A percentile compares a stretch with the other conserved stretches of the same genome.
Conservation (phyloP, 805 yeast genomes). For the Myxozyma melibiosi region DNA sequence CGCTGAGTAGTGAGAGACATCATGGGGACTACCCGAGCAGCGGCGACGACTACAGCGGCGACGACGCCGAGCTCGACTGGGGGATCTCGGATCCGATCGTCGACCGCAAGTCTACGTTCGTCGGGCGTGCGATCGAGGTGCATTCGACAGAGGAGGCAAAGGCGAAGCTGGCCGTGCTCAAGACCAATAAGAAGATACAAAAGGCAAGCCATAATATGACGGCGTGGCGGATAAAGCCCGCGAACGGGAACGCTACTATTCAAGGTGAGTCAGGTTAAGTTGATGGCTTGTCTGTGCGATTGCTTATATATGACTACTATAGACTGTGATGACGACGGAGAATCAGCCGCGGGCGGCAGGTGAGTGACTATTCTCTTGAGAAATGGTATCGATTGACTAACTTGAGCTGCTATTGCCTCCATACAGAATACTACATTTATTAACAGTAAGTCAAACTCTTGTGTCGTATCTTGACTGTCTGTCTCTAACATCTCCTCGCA, state of each 20-base stretch:
- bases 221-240: conserved; percentile 76
- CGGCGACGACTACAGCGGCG: conserved; percentile 37
- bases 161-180: conserved; percentile 53
- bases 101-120: conserved; percentile 84
- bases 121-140: conserved; percentile 71
- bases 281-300: background rate
- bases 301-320: background rate
- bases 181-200: conserved; percentile 56
- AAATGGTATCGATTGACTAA: background rate
- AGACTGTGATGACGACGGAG: conserved; percentile 97
- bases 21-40: conserved; percentile 14
- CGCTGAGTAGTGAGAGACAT: background rate
- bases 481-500: background rate
- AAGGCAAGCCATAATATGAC: conserved; percentile 79
- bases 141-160: conserved; percentile 69
- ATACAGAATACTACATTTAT: conserved; percentile 32
- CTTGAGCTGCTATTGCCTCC: background rate
- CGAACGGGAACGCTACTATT: conserved; percentile 52
- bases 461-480: background rate
- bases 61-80: conserved; percentile 55
- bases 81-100: conserved; percentile 68
- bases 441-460: conserved; percentile 30
- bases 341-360: conserved; percentile 91
- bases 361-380: conserved; percentile 38
- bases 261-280: conserved; percentile 46